Base-by-base conservation (phyloP, 2,329 filamentous ascomycete species). In the Cladosporium sp. region DNA sequence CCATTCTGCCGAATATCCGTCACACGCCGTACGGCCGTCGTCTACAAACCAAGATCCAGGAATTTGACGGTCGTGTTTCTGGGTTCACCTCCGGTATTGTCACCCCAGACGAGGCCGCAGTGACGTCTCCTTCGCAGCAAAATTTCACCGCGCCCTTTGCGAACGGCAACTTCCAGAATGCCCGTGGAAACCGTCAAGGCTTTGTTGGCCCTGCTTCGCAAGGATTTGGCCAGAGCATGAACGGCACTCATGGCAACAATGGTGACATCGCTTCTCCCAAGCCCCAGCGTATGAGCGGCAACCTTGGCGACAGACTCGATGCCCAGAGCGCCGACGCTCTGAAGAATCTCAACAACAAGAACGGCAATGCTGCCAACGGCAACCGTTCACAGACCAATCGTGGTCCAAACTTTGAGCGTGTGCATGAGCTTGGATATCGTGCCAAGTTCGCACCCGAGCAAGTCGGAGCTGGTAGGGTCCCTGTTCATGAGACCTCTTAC, bases 21-120 rank as follows among this genome's bases (percentile, higher is more conserved):
- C 88, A 90, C 67, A 97, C 92, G 42, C 93, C 94, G 3, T 94
- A 97, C 72, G 94, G 94, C 55, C 92, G 94, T 65, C 91, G 94
- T 62, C 95, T 97, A 68, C 88, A 90, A 71, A 88, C 88, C 72
- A 97, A 97, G 81, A 89, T 99, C 59, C 76, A 81, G 68, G 82
- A 82, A 55, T 76, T 78, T 47, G 83, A 86, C 58, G 72, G 72
- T 40, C 74, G 76, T 51, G 70, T 70, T 52, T 75, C 72, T 59
- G 72, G 71, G 51, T 47, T 73, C 71, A 56, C 54, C n/a, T 59
- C 47, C 17, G 56, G 56, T 20, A 43, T 51, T 20, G 50, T 51
- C 12, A 59, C 56, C 12, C 56, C 56, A 3, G 56, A 59, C 8
- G 56, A 61, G 51, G 47, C 51, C 28, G 56, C 39, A 12, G 37